Evolutionary conservation across 2,329 filamentous ascomycete species (phyloP), one percentile per base, ranked within the genome.

Genomic region (Neoascochyta sp.): DNA sequence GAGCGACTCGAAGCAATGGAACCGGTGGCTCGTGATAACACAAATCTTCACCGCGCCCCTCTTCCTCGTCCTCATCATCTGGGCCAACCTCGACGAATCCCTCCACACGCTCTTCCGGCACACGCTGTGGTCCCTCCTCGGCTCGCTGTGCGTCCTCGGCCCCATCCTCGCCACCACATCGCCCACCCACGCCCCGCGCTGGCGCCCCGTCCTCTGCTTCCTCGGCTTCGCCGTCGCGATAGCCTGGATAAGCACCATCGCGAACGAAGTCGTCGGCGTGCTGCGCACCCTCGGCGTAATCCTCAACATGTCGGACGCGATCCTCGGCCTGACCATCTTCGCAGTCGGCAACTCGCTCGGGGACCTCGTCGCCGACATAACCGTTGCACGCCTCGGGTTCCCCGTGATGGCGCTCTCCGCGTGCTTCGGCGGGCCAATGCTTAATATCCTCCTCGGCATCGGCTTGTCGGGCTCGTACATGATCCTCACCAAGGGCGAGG

Each of bases 371-470:
- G 90, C 92, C 10, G 85, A 98, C 58, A 85, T 96, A 31, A 98
- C 92, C 0, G 85, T 98, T 20, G 92, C 92, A 4, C 79, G 86
- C 18, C 77, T 98, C 3, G 92, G 92, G 3, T 95, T 89, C 63
- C 92, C 92, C 0, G 88, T 98, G 41, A 98, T 98, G 92, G 92
- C 92, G 1, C 67, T 83, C 22, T 89, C 86, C 18, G 92, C 92
- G 4, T 98, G 92, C 59, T 95, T 98, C 59, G 92, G 92, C n/a
- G 93, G 92, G 0, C 92, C 92, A 0, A 90, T 98, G 87, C 76
- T 98, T 22, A 98, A 98, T 52, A 98, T 98, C 41, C 69, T 98
- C 0, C 76, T 98, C 4, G 92, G 92, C 0, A 89, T 98, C 29
- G 92, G 92, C n/a, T 71, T 96, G 4, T 85, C 84, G 15, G 92